Base-by-base conservation (phyloP, 2,329 filamentous ascomycete species). In the Paraphoma chrysanthemicola region DNA sequence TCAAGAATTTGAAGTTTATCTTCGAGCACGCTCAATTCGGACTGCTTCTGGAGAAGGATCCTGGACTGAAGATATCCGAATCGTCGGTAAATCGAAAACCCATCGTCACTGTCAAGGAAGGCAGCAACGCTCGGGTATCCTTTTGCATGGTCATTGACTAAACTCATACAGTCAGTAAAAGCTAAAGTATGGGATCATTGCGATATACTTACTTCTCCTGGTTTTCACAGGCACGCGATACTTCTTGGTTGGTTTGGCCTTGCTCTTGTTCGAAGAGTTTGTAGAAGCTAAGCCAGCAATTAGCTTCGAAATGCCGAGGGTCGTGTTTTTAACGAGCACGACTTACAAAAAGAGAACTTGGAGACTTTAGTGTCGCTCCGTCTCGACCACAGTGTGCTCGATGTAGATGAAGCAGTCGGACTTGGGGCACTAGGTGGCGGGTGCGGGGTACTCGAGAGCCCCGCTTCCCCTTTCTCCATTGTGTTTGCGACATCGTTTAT, bases 51-150 rank as follows among this genome's bases (percentile, higher is more conserved):
- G 6, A 67, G 51, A 0, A 67, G 50, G 1, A 81, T 47, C 1
- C 79, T 69, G 0, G 77, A 64, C 44, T 80, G 77, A 0, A 81
- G 60, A 42, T 72, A 78, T 2, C 78, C 78, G 44, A 80, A 81
- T 1, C 78, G 66, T 5, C 79, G 70, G 56, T 77, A 81, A 2
- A 81, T 53, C 63, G 75, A 76, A 52, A 80, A 81, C 28, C 72
- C 69, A 6, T 79, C 74, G 54, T 79, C 75, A 54, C 78, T 80
- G 52, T 79, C 75, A 0, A 78, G 64, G 51, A 81, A 79, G 1
- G 71, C 67, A 3, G 78, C 76, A 0, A 80, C 56, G 23, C 62
- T 64, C 0, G 79, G 78, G 55, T 78, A 80, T 0, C 78, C 78
- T 10, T 50, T 36, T 0, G 68, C 66, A 51, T 54, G 58, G 17